A percentile compares a stretch with the other conserved stretches of the same genome.
These are phyloP conservation scores for Penicillium diatomitis DNA, from an alignment of 495 filamentous ascomycete species.

Conservation along the genomic window DNA sequence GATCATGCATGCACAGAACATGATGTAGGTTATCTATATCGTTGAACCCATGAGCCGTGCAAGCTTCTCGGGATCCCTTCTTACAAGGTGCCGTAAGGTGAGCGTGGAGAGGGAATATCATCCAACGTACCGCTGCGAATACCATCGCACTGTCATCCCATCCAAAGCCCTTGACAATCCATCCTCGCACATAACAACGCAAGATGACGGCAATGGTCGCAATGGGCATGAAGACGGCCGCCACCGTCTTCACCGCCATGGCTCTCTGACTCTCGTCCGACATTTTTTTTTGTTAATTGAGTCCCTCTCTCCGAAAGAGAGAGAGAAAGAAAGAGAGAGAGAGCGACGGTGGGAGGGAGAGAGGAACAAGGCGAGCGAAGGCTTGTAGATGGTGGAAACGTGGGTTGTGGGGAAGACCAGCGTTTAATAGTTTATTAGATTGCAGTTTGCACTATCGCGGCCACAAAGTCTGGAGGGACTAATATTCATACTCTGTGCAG, in stretches of 20 bases:
- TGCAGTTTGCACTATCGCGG: too few species aligned
- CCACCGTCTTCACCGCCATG: conserved; percentile 22
- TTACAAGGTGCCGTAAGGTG: too few species aligned
- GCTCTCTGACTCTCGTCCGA: conserved; percentile 18
- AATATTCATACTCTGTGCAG: too few species aligned
- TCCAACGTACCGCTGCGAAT: conserved; percentile 18
- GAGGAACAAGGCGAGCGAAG: conserved; percentile 1
- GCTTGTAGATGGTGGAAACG: not conserved
- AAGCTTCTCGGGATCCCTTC: not conserved
- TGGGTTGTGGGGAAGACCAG: conserved; percentile 3
- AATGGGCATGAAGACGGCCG: conserved; percentile 30
- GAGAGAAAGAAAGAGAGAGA: too few species aligned
- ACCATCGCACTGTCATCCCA: conserved; percentile 37
- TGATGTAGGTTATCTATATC: conserved; percentile 21
- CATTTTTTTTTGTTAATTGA: not conserved
- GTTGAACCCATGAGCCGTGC: not conserved
- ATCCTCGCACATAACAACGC: conserved; percentile 35
- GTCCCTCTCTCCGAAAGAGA: too few species aligned
- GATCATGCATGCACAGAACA: conserved; percentile 34
- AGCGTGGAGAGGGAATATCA: not conserved
- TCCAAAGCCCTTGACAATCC: conserved; percentile 34
- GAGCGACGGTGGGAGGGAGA: too few species aligned
- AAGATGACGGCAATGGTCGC: conserved; percentile 28
- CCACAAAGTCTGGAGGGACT: too few species aligned
- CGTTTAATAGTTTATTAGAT: not conserved